phyloP scores from a whole-genome alignment of 495 filamentous ascomycete species.

The Chlorociboria aeruginascens region DNA sequence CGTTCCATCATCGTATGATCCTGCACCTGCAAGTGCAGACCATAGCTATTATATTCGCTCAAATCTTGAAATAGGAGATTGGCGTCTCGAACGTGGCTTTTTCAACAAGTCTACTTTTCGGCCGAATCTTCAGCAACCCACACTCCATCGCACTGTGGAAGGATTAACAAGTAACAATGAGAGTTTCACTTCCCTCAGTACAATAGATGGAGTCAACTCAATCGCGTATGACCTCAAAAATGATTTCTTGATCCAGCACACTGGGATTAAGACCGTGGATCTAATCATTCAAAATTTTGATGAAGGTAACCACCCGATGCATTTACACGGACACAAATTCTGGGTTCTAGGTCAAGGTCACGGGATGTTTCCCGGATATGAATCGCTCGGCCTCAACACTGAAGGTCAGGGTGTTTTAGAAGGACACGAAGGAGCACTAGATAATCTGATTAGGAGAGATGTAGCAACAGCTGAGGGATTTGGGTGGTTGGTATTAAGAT shows the following conservation, averaged over 20 bases:
- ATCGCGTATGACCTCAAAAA: conserved; percentile 35
- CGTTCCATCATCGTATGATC: conserved; percentile 25
- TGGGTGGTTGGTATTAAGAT: conserved; percentile 39
- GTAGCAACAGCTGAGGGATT: conserved; percentile 40
- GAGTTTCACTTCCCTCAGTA: conserved; percentile 27
- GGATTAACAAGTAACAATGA: conserved; percentile 36
- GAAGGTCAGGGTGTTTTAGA: conserved; percentile 11
- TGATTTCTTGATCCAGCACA: conserved; percentile 31
- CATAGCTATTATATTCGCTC: conserved; percentile 35
- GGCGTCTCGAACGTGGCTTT: conserved; percentile 40
- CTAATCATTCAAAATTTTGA: conserved; percentile 55
- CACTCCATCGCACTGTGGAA: conserved; percentile 30
- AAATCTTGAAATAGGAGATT: conserved; percentile 44
- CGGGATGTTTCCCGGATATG: conserved; percentile 37
- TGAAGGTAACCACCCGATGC: conserved; percentile 50
- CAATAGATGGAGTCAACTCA: conserved; percentile 36
- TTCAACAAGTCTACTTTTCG: conserved; percentile 43
- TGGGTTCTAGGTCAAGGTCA: conserved; percentile 43
- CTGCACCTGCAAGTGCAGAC: conserved; percentile 29
- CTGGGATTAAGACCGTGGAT: conserved; percentile 38
- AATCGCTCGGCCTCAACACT: conserved; percentile 4
- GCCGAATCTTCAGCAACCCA: conserved; percentile 28
- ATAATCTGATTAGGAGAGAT: conserved; percentile 45
- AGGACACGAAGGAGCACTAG: conserved; percentile 6
- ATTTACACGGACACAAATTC: conserved; percentile 53